Evolutionary conservation across 371 early-diverging fungal species (phyloP), one percentile per base, ranked within the genome.

Genomic region (Dinochytrium kinnereticum): DNA sequence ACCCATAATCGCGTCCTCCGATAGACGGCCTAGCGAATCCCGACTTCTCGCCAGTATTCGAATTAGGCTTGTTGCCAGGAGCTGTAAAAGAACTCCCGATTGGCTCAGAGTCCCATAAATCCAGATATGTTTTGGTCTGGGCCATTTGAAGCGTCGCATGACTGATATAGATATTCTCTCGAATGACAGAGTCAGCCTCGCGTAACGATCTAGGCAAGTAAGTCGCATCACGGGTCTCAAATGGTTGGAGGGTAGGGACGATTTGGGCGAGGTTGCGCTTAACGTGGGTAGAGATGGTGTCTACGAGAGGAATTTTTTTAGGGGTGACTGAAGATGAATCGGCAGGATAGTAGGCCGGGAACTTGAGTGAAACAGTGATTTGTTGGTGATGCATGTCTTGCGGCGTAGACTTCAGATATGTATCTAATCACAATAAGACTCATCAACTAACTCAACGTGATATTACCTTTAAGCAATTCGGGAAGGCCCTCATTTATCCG

Each of bases 371-470:
- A 68, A 84, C 80, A 70, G 90, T 85, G 17, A 83, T 76, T 59
- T 91, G 87, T 70, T 90, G 91, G 10, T 77, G 68, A 51, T 87
- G 80, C 37, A 89, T 80, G 64, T 94, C 94, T 67, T 87, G 85
- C 3, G 91, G 91, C 2, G 90, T 84, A 0, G 91, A 82, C 77
- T 92, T 92, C 19, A 85, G 78, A 51, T 74, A 71, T 3, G 78
- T 68, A 24, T 75, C 85, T 85, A 31, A 13, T 57, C 5, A 36
- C 10, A 77, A 28, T 24, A 50, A 30, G 64, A 31, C 28, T 51
- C 15, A 13, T 34, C 40, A 69, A 26, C 5, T n/a, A 30, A 40
- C 5, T 24, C 57, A 40, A 28, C n/a, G 13, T 31, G 34, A 74
- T 78, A 74, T 69, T 75, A 51, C 59, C 71, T 64, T 57, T 31